Evolutionary conservation across 768 basidiomycete genomes (phyloP).

Genomic region (Saitozyma podzolica): DNA sequence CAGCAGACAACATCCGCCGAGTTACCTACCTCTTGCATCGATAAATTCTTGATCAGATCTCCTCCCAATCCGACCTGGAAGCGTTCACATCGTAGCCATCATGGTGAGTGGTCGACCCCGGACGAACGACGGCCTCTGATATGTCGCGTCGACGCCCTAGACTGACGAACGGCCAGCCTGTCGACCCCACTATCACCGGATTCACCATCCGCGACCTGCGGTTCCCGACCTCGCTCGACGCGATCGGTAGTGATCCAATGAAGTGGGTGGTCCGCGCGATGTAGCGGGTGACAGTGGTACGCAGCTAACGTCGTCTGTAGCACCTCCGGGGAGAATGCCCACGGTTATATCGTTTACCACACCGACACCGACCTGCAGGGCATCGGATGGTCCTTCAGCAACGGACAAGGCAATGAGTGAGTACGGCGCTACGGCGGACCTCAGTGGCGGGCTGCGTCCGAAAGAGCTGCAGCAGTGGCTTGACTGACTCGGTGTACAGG

Average conservation of each 20-base stretch:
- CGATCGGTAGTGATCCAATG: conserved; percentile 34
- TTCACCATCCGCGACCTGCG: conserved; percentile 32
- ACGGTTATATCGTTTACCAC: conserved; percentile 29
- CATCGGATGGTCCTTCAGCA: conserved; percentile 32
- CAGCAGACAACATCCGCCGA: too few relatives aligned
- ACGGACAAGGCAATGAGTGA: conserved; percentile 39
- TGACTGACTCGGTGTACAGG: conserved; percentile 5
- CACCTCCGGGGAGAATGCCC: conserved; percentile 30
- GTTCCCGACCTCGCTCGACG: conserved; percentile 30
- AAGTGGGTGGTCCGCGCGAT: conserved; percentile 8
- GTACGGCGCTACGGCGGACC: background rate
- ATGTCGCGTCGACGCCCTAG: too few relatives aligned
- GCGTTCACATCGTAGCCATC: too few relatives aligned
- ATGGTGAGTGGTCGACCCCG: too few relatives aligned
- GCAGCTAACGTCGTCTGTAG: background rate
- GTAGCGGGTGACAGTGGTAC: background rate
- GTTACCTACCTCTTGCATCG: too few relatives aligned
- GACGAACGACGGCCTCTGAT: too few relatives aligned
- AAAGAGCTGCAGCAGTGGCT: background rate
- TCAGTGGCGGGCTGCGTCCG: background rate
- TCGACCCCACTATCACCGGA: conserved; percentile 26
- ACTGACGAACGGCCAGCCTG: too few relatives aligned
- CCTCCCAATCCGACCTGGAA: too few relatives aligned
- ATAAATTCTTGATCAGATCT: too few relatives aligned
- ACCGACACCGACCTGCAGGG: conserved; percentile 27